Evolutionary conservation across 768 basidiomycete genomes (phyloP).

Genomic region (Podaxis sp.): DNA sequence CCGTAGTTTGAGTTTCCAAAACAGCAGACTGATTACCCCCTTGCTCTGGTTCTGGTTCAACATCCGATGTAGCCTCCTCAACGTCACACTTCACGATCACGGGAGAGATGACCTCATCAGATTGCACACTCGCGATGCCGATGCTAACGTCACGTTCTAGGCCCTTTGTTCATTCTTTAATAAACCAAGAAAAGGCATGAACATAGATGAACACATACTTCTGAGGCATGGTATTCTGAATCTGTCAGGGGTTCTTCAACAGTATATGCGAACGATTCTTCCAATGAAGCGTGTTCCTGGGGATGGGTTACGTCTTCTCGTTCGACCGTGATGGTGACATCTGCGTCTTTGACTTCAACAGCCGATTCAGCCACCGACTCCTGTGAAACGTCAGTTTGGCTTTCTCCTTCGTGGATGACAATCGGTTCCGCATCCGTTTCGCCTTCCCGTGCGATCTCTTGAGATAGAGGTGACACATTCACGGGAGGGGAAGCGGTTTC

Average conservation of each 20-base stretch:
- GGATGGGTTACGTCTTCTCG: not conserved
- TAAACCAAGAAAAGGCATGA: conserved; percentile 1
- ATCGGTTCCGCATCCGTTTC: not conserved
- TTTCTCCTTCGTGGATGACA: not conserved
- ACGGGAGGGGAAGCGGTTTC: not conserved
- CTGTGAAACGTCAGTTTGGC: not conserved
- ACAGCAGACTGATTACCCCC: not conserved
- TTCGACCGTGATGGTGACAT: not conserved
- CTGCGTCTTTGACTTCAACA: not conserved
- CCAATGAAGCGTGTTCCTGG: not conserved
- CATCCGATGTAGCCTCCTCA: conserved; percentile 1
- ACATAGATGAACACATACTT: conserved; percentile 25
- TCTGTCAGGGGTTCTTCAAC: conserved; percentile 32
- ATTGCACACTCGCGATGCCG: conserved; percentile 2
- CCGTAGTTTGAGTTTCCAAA: not conserved
- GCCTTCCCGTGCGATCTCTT: not conserved
- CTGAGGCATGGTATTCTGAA: conserved; percentile 28
- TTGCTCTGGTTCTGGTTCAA: not conserved
- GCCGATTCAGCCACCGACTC: not conserved
- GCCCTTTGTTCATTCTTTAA: conserved; percentile 19
- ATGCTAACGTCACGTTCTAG: conserved; percentile 15
- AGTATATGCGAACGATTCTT: conserved; percentile 16
- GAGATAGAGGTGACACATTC: not conserved
- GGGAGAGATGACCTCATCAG: conserved; percentile 7
- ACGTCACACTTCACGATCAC: conserved; percentile 6